Base-by-base conservation (phyloP, 495 filamentous ascomycete species). In the Choiromyces venosus region DNA sequence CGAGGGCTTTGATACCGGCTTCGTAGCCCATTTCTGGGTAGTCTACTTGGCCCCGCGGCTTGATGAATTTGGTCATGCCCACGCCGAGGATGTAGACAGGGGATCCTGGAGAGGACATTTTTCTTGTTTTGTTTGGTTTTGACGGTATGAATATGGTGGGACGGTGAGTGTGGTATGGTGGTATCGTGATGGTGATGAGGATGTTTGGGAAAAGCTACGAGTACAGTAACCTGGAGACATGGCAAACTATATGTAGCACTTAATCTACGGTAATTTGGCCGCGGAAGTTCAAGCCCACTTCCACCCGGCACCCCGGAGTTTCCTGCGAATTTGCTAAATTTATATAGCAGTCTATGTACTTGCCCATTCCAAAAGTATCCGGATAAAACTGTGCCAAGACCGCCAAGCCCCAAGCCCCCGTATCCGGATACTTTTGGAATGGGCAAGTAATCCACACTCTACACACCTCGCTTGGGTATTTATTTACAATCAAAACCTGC, bases 11-110 rank as follows among this genome's bases (percentile, higher is more conserved):
- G 81, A 97, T 87, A 73, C 93, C 94, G 5, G 95, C 94, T 84
- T 97, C 94, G 82, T 93, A 97, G 70, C 95, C 95, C 9, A 97
- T 88, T 82, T 97, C 91, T 0, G 90, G 90, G 83, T 94, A 93
- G 82, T 93, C 91, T 71, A 93, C 91, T 83, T 95, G 94, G 80
- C 93, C 93, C 35, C 94, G 88, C 4, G 95, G 95, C 86, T 98
- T 99, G 87, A 97, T 92, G 87, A 99, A 99, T 83, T 96, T 96
- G 84, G 95, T 99, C 90, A 98, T 94, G 83, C 94, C 94, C 77
- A 98, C 94, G 84, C 94, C 94, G 42, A 98, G 88, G 82, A 98
- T 92, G 85, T 97, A 98, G 86, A 87, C 87, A 74, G 87, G 88
- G 44, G 71, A 71, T 44, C 73, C 52, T 12, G 44, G 36, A 37